A percentile compares a stretch with the other conserved stretches of the same genome.
phyloP scores from a whole-genome alignment of 345 rosid genomes.

The Raphanus sativus region DNA sequence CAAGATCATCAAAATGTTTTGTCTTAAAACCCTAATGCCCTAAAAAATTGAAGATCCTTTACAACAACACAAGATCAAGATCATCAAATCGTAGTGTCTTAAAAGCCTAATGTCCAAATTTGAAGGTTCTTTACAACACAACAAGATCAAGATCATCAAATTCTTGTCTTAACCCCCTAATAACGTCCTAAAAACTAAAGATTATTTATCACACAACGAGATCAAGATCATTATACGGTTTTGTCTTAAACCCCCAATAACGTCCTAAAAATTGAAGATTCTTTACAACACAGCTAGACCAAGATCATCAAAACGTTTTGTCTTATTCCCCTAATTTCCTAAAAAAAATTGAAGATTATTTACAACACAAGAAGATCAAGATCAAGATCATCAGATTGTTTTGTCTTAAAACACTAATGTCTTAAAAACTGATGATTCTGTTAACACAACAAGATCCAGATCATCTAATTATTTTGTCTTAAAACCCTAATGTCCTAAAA shows the following conservation, averaged over 20 bases:
- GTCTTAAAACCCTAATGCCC: not conserved
- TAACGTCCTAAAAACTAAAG: no score
- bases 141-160: conserved; percentile 2
- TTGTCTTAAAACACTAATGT: not conserved
- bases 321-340: not conserved
- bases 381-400: not conserved
- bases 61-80: not conserved
- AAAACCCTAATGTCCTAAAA: not conserved
- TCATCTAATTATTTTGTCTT: not conserved
- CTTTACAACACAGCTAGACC: not conserved
- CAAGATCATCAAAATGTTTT: conserved; percentile 1
- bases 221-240: no score
- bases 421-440: not conserved
- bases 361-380: not conserved
- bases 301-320: not conserved
- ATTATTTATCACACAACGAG: no score
- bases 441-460: not conserved
- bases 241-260: no score
- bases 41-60: no score
- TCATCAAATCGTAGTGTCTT: not conserved
- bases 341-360: not conserved
- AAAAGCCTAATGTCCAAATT: not conserved
- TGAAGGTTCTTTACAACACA: conserved; percentile 6
- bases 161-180: not conserved
- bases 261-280: no score